Conservation (phyloP, 2,329 filamentous ascomycete species). For the Apiospora sp. region DNA sequence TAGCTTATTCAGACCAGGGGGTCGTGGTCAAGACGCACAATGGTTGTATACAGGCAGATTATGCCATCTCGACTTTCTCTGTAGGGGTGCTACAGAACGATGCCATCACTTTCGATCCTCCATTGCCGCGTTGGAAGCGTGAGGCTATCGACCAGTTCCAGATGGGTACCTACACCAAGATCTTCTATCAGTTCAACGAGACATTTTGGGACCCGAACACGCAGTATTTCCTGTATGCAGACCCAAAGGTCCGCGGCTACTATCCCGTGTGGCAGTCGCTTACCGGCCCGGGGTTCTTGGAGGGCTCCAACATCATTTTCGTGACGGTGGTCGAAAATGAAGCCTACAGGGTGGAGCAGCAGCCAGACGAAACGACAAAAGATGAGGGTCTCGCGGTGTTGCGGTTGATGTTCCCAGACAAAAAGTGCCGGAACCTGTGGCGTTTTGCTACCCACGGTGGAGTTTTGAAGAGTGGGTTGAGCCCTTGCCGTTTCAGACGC, state of each 20-base stretch:
- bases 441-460: conserved; percentile 70
- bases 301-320: conserved; percentile 70
- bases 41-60: conserved; percentile 42
- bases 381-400: conserved; percentile 65
- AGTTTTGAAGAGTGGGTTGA: conserved; percentile 44
- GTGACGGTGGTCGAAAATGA: conserved; percentile 66
- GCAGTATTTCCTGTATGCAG: conserved; percentile 56
- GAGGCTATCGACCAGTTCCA: conserved; percentile 68
- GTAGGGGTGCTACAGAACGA: conserved; percentile 72
- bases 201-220: conserved; percentile 67
- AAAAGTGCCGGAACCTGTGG: conserved; percentile 65
- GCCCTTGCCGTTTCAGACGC: neutral
- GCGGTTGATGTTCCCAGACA: conserved; percentile 66
- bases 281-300: conserved; percentile 62
- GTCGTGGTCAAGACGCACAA: conserved; percentile 62
- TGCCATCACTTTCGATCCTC: conserved; percentile 63
- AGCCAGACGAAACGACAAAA: conserved; percentile 65
- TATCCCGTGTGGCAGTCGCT: conserved; percentile 71
- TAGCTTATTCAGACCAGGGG: conserved; percentile 59
- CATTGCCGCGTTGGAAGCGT: conserved; percentile 70
- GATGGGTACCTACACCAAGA: conserved; percentile 78
- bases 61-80: conserved; percentile 71
- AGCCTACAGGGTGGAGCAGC: conserved; percentile 65
- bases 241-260: conserved; percentile 50
- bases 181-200: conserved; percentile 73